phyloP scores from a whole-genome alignment of 2,329 filamentous ascomycete species.

The Colletotrichum lupini region DNA sequence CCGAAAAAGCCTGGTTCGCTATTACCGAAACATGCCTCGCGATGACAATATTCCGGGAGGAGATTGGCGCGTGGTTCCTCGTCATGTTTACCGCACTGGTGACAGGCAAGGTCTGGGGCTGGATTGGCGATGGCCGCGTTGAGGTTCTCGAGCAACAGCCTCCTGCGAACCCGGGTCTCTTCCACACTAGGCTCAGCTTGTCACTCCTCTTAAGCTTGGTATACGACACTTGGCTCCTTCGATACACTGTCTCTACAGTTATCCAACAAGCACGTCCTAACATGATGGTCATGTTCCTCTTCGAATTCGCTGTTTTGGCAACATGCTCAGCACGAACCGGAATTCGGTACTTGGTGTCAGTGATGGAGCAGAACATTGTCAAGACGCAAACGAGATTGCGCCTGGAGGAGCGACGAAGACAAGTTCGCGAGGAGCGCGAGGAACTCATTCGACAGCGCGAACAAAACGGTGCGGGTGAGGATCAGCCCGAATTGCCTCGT shows the following conservation, averaged over 20 bases:
- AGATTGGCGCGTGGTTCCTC: slow-evolving; percentile 93
- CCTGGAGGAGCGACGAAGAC: slow-evolving; percentile 73
- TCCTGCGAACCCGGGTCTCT: slow-evolving; percentile 86
- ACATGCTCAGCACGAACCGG: slow-evolving; percentile 84
- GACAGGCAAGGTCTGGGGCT: slow-evolving; percentile 97
- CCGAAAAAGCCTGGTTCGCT: slow-evolving; percentile 98
- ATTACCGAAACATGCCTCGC: slow-evolving; percentile 96
- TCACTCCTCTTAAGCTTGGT: slow-evolving; percentile 83
- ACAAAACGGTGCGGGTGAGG: slow-evolving; percentile 55
- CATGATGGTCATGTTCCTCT: slow-evolving; percentile 99
- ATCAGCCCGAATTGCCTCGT: slow-evolving; percentile 64
- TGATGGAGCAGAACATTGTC: slow-evolving; percentile 81
- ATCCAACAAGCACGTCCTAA: slow-evolving; percentile 90
- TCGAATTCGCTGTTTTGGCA: slow-evolving; percentile 91
- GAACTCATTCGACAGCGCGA: slow-evolving; percentile 62
- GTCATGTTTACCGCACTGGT: slow-evolving; percentile 96
- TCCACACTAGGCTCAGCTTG: slow-evolving; percentile 83
- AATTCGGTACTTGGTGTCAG: slow-evolving; percentile 80
- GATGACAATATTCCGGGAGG: slow-evolving; percentile 98
- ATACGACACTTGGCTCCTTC: slow-evolving; percentile 84
- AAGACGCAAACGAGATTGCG: slow-evolving; percentile 78
- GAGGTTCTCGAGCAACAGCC: slow-evolving; percentile 96
- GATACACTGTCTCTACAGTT: slow-evolving; percentile 84
- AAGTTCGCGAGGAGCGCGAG: slow-evolving; percentile 71
- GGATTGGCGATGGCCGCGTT: slow-evolving; percentile 95